These are phyloP conservation scores for Thelonectria blattea DNA, from an alignment of 2,329 filamentous ascomycete genomes.

Conservation along the genomic window DNA sequence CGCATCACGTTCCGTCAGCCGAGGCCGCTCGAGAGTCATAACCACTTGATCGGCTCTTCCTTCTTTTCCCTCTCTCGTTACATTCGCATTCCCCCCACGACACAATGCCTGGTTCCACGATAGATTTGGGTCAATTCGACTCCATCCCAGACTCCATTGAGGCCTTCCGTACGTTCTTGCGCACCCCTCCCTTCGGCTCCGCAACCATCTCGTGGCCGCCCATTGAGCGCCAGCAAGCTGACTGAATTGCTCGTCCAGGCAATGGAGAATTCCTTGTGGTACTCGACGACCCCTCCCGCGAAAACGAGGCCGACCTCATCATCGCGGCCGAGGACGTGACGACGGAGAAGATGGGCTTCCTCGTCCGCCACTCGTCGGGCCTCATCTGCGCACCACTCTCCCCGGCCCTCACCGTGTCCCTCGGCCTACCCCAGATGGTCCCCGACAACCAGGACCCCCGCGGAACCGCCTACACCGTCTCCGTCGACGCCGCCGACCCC, in stretches of 20 bases:
- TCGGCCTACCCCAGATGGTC: slow-evolving; percentile 92
- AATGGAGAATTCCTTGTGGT: slow-evolving; percentile 94
- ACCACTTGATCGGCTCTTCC: neutral
- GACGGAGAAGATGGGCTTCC: slow-evolving; percentile 90
- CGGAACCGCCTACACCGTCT: slow-evolving; percentile 90
- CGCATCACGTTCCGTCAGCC: slow-evolving; percentile 10
- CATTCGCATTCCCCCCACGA: slow-evolving; percentile 1
- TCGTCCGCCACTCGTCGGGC: slow-evolving; percentile 90
- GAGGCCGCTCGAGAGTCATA: slow-evolving; percentile 18
- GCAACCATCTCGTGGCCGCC: neutral
- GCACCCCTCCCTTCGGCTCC: neutral
- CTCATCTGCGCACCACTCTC: slow-evolving; percentile 88
- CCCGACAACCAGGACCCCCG: slow-evolving; percentile 76
- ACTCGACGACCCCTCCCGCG: slow-evolving; percentile 87
- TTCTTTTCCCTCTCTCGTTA: neutral
- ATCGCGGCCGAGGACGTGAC: slow-evolving; percentile 88
- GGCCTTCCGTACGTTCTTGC: slow-evolving; percentile 62
- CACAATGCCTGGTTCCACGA: slow-evolving; percentile 58
- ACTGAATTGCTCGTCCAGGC: slow-evolving; percentile 49
- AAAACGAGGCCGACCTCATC: slow-evolving; percentile 98
- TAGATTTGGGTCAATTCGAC: slow-evolving; percentile 63
- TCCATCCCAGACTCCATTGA: slow-evolving; percentile 68
- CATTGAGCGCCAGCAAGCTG: slow-evolving; percentile 10
- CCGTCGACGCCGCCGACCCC: slow-evolving; percentile 78
- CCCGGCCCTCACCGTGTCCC: slow-evolving; percentile 68